Conservation (phyloP, 2,329 filamentous ascomycete genomes). For the Phaeoacremonium minimum region DNA sequence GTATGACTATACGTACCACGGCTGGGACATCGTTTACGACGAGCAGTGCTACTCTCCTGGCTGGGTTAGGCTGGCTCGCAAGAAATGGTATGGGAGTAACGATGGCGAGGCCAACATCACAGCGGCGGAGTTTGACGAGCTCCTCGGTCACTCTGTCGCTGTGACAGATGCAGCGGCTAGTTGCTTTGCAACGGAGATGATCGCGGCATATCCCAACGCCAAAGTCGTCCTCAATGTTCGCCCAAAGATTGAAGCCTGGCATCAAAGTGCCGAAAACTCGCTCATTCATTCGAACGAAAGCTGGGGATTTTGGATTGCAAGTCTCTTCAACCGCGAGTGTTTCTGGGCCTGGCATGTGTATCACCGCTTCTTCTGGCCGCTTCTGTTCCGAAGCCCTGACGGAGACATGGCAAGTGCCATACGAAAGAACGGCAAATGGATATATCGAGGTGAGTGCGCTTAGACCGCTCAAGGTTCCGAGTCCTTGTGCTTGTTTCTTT, state of each 20-base stretch:
- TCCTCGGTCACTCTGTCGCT: constrained; percentile 24
- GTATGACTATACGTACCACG: constrained; percentile 27
- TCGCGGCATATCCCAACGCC: constrained; percentile 42
- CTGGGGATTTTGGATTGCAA: constrained; percentile 22
- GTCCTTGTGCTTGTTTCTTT: background rate
- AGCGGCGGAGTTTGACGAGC: constrained; percentile 18
- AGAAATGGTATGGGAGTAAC: constrained; percentile 17
- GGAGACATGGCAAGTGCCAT: background rate
- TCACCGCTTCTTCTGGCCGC: constrained; percentile 10
- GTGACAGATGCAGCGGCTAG: constrained; percentile 35
- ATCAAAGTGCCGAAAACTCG: constrained; percentile 21
- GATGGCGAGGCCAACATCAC: constrained; percentile 11
- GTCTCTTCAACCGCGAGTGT: constrained; percentile 18
- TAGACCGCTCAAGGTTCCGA: background rate
- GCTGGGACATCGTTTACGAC: constrained; percentile 27
- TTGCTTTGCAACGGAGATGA: constrained; percentile 34
- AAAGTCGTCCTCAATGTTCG: constrained; percentile 37
- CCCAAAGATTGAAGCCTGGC: constrained; percentile 31
- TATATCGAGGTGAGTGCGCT: constrained; percentile 1
- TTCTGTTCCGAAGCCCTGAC: constrained; percentile 1
- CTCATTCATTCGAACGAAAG: constrained; percentile 16
- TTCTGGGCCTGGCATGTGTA: constrained; percentile 27
- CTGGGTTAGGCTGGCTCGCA: constrained; percentile 18
- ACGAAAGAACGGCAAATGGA: constrained; percentile 3
- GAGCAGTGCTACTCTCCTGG: constrained; percentile 12